These are phyloP conservation scores for Ilyonectria sp. DNA, from an alignment of 2,329 filamentous ascomycete species.

Conservation along the genomic window DNA sequence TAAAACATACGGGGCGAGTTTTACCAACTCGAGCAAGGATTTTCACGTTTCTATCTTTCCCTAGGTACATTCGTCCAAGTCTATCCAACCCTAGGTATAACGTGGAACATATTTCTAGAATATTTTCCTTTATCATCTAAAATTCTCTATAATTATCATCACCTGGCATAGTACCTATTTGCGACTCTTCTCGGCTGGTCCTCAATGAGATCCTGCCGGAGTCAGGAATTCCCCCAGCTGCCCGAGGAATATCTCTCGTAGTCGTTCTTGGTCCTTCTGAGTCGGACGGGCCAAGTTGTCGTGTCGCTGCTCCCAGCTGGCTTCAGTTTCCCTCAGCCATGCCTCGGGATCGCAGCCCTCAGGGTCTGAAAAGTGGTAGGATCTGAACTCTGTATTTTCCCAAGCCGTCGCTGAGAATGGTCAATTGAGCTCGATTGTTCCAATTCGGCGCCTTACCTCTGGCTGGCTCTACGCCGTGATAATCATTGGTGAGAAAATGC, in stretches of 20 bases:
- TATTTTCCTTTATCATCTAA: too few species aligned
- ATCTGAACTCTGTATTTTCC: constrained; percentile 23
- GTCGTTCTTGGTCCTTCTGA: constrained; percentile 8
- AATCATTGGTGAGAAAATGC: constrained; percentile 26
- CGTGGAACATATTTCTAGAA: too few species aligned
- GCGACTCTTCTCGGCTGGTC: neutral
- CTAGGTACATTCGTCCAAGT: too few species aligned
- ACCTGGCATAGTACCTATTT: too few species aligned
- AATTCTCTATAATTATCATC: too few species aligned
- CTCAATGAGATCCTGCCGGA: constrained; percentile 4
- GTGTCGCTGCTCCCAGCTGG: constrained; percentile 19
- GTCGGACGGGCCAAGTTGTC: constrained; percentile 13
- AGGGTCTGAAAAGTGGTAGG: constrained; percentile 9
- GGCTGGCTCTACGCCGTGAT: constrained; percentile 16
- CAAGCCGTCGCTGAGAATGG: constrained; percentile 8
- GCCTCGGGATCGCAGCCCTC: neutral
- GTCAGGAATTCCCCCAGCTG: constrained; percentile 14
- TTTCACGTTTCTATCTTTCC: too few species aligned
- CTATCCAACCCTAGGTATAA: too few species aligned
- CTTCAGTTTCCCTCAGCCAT: constrained; percentile 12
- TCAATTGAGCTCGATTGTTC: neutral
- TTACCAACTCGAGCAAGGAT: neutral
- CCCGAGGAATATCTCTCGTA: neutral
- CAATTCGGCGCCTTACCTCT: neutral
- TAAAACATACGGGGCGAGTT: neutral